Conservation (phyloP, 169 alveolate genomes). For the Eimeria praecox region DNA sequence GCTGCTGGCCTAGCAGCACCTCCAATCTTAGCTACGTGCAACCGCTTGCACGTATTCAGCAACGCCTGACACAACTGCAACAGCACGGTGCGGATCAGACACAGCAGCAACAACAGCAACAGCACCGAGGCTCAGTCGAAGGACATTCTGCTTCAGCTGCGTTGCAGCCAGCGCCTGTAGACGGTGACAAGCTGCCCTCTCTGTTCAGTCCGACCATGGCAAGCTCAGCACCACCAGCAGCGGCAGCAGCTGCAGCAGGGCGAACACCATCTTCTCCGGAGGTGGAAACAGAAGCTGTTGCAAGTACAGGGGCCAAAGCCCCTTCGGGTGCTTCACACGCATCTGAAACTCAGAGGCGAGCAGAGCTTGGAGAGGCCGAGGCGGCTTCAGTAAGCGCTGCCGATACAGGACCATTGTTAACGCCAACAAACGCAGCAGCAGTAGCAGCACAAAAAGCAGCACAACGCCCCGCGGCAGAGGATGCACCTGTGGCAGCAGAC, state of each 20-base stretch:
- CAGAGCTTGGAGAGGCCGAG: neutral
- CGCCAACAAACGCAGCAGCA: neutral
- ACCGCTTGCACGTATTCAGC: conserved; percentile 70
- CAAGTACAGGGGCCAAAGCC: neutral
- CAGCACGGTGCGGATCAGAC: conserved; percentile 49
- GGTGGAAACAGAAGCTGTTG: neutral
- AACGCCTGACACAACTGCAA: conserved; percentile 66
- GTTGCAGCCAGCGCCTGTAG: neutral
- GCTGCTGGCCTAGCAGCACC: conserved; percentile 70
- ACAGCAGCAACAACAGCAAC: conserved; percentile 49
- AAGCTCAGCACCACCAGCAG: neutral
- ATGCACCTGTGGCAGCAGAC: neutral
- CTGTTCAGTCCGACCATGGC: neutral
- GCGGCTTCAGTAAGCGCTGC: neutral
- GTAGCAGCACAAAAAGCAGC: neutral
- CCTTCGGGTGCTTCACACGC: neutral
- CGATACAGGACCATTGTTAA: neutral
- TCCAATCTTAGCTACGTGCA: conserved; percentile 45
- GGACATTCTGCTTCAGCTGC: neutral
- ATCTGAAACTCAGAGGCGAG: neutral
- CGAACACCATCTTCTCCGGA: neutral
- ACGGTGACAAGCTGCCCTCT: neutral
- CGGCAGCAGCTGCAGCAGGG: conserved; percentile 2
- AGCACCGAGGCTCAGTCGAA: conserved; percentile 6
- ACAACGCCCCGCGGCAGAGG: neutral